Conservation (phyloP, 805 yeast species). For the Suhomyces sp. region DNA sequence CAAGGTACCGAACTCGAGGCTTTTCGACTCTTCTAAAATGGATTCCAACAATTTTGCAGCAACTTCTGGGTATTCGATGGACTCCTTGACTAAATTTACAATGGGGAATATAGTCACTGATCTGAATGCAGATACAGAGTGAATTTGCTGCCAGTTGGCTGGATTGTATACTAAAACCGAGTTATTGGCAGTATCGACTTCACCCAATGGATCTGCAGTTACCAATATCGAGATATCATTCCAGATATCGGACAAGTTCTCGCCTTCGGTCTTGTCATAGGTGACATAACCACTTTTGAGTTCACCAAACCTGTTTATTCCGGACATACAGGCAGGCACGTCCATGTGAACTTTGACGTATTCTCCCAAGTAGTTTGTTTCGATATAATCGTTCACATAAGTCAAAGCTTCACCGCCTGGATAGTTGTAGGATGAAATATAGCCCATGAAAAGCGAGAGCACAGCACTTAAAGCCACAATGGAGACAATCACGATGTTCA, state of each 20-base stretch:
- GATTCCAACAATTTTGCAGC: neutral
- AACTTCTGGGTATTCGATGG: neutral
- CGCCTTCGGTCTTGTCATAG: constrained; percentile 80
- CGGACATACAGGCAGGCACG: constrained; percentile 82
- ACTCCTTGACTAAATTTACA: neutral
- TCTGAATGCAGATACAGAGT: constrained; percentile 19
- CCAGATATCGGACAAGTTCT: constrained; percentile 30
- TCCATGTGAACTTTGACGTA: constrained; percentile 63
- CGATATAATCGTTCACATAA: constrained; percentile 46
- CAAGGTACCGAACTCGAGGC: constrained; percentile 7
- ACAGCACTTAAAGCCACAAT: constrained; percentile 29
- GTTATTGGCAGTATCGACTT: constrained; percentile 1
- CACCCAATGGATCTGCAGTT: constrained; percentile 20
- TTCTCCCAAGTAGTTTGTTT: constrained; percentile 16
- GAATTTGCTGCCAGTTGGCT: constrained; percentile 21
- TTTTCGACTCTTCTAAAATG: constrained; percentile 11
- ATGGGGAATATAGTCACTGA: constrained; percentile 18
- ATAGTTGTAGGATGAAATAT: constrained; percentile 70
- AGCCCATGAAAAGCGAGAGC: constrained; percentile 51
- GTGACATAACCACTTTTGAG: constrained; percentile 32
- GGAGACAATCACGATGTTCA: constrained; percentile 22
- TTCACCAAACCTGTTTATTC: constrained; percentile 74
- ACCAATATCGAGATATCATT: constrained; percentile 29
- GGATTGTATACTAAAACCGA: constrained; percentile 11
- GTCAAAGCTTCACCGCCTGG: constrained; percentile 83